Evolutionary conservation across 208 protist species (phyloP), one percentile per base, ranked within the genome.

Genomic region (Trypanosoma congolense): DNA sequence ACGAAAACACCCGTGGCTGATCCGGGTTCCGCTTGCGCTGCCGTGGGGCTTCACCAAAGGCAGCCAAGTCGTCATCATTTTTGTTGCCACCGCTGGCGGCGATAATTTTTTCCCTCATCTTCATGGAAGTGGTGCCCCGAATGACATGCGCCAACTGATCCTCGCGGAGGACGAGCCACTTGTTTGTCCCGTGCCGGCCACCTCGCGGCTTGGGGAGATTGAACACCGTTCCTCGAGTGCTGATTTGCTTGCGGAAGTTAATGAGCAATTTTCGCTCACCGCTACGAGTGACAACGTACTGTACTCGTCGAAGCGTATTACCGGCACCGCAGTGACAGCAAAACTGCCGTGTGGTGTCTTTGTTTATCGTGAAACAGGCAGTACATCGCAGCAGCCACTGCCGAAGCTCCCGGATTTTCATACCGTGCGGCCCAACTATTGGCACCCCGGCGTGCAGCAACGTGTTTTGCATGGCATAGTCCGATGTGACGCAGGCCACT

Each of bases 381-480:
- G 85, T 90, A 77, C 90, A 96, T 4, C 90, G 82, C 16, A 95
- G 75, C 16, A 97, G 68, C 87, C 90, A 97, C 28, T 85, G 78
- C 2, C 92, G 92, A 36, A 96, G 76, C 65, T 95, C 75, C 1
- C 53, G 51, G 29, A 97, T 92, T 33, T 82, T 70, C 77, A 95
- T 87, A 12, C 94, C 94, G 46, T 89, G 76, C 18, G 76, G 73
- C 41, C 86, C 86, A 22, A 96, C 65, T 29, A 97, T 75, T 8
- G 87, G 78, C 10, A 97, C 73, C 26, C 92, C 92, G 12, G 95
- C 73, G 47, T 97, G 92, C 38, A 97, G 66, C 25, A 96, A 64
- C 18, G 89, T 91, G 77, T 97, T 97, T 68, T 97, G 92, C 88
- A 97, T 95, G 21, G 94, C 86, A 65, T 90, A 97, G 68, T 97